Percentiles rank a stretch among this genome's conserved stretches.
Conservation (phyloP, 306 rosid species). For the Hylodesmum podocarpum region DNA sequence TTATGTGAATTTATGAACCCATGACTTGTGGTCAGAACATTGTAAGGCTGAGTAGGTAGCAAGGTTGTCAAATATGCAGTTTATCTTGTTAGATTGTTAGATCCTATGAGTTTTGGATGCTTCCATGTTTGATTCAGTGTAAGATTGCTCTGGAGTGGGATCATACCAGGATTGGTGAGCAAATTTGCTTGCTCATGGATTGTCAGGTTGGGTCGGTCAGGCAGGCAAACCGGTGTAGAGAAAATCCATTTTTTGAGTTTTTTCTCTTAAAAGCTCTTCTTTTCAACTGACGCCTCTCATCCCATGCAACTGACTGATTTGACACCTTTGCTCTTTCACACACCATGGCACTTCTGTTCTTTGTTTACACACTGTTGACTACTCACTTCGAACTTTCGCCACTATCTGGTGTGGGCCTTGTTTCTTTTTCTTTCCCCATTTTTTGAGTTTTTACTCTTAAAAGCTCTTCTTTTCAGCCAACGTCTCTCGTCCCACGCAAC, state of each 20-base stretch:
- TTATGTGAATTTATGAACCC: neutral
- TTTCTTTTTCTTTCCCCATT: neutral
- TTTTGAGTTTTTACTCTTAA: neutral
- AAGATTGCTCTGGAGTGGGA: neutral
- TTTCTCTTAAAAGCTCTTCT: neutral
- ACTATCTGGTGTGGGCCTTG: no score
- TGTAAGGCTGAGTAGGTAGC: neutral
- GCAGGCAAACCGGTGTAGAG: neutral
- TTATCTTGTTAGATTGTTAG: neutral
- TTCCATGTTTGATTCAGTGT: neutral
- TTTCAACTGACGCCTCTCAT: neutral
- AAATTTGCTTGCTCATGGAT: neutral
- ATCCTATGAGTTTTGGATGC: neutral
- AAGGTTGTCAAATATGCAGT: neutral
- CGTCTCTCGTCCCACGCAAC: neutral
- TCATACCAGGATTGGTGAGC: neutral
- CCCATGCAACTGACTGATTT: neutral
- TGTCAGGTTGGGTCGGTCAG: neutral
- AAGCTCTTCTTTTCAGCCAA: neutral
- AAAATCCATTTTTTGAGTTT: neutral
- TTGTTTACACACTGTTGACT: neutral
- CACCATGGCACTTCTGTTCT: neutral
- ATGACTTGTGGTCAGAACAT: constrained; percentile 13
- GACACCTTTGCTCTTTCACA: neutral
- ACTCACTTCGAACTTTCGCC: neutral